These are phyloP conservation scores for Penicillium pancosmium DNA, from an alignment of 495 filamentous ascomycete species.

Conservation along the genomic window DNA sequence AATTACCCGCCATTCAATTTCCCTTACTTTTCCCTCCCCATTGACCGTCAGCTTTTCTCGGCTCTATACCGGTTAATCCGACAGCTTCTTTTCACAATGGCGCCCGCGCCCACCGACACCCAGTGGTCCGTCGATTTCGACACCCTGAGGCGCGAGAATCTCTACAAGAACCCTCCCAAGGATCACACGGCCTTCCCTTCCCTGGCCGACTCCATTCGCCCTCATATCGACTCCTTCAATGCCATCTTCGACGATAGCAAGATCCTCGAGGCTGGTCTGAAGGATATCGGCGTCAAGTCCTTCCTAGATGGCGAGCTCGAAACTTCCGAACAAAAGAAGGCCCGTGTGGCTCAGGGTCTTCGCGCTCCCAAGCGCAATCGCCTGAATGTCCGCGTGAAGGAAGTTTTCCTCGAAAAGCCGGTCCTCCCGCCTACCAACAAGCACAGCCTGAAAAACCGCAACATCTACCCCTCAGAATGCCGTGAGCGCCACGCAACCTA, in stretches of 20 bases:
- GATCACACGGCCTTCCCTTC: constrained; percentile 88
- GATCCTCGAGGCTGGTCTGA: constrained; percentile 73
- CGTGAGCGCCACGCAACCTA: constrained; percentile 93
- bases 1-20: not conserved
- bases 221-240: constrained; percentile 96
- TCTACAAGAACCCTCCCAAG: constrained; percentile 84
- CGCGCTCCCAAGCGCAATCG: constrained; percentile 64
- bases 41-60: constrained; percentile 8
- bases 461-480: constrained; percentile 90
- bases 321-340: constrained; percentile 42
- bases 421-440: constrained; percentile 78
- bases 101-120: constrained; percentile 61
- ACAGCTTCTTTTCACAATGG: constrained; percentile 37
- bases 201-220: constrained; percentile 77
- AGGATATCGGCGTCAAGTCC: constrained; percentile 86
- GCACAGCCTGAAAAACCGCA: constrained; percentile 69
- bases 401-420: constrained; percentile 78
- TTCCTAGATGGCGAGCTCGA: constrained; percentile 76
- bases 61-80: constrained; percentile 20
- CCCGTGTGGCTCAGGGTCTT: constrained; percentile 44
- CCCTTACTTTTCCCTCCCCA: not conserved
- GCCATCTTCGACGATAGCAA: constrained; percentile 73
- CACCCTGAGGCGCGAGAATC: constrained; percentile 75
- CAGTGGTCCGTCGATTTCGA: constrained; percentile 83
- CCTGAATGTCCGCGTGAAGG: constrained; percentile 71